A percentile compares a stretch with the other conserved stretches of the same genome.
These are phyloP conservation scores for Cordyceps sp. DNA, from an alignment of 2,329 filamentous ascomycete genomes.

Conservation along the genomic window DNA sequence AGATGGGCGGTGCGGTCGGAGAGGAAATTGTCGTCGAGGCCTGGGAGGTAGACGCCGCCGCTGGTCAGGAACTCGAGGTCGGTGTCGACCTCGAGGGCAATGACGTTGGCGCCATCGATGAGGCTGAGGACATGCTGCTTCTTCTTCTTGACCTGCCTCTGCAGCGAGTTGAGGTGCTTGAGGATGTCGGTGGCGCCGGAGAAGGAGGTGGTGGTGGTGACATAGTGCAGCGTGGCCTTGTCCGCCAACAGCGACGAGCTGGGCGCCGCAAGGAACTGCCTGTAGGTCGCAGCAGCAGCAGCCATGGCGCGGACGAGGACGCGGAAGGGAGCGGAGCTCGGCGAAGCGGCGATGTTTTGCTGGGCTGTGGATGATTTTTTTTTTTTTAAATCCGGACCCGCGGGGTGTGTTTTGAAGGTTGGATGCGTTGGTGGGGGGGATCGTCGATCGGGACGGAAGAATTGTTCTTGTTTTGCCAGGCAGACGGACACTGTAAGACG, in stretches of 20 bases:
- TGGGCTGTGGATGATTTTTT: too few relatives aligned
- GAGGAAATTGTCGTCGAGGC: slow-evolving; percentile 87
- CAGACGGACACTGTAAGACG: too few relatives aligned
- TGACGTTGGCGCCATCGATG: slow-evolving; percentile 52
- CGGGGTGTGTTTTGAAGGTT: too few relatives aligned
- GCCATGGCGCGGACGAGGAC: slow-evolving; percentile 17
- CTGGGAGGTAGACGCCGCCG: slow-evolving; percentile 75
- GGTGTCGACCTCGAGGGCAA: slow-evolving; percentile 76
- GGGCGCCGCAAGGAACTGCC: slow-evolving; percentile 55
- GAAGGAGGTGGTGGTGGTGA: slow-evolving; percentile 70
- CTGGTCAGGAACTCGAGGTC: slow-evolving; percentile 65
- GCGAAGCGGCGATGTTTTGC: too few relatives aligned
- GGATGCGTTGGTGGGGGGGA: too few relatives aligned
- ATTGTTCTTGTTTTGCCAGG: too few relatives aligned
- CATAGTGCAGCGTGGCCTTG: slow-evolving; percentile 65
- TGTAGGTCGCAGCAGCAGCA: slow-evolving; percentile 35
- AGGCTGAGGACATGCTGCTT: slow-evolving; percentile 58
- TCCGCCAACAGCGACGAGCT: slow-evolving; percentile 44
- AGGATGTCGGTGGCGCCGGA: slow-evolving; percentile 58
- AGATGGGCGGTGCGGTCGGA: slow-evolving; percentile 65
- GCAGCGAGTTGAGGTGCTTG: slow-evolving; percentile 60
- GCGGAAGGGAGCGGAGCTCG: neutral
- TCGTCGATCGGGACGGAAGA: too few relatives aligned
- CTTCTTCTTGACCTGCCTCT: slow-evolving; percentile 67
- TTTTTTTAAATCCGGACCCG: too few relatives aligned